Conservation (phyloP, 495 filamentous ascomycete genomes). For the Aspergillus indologenus region DNA sequence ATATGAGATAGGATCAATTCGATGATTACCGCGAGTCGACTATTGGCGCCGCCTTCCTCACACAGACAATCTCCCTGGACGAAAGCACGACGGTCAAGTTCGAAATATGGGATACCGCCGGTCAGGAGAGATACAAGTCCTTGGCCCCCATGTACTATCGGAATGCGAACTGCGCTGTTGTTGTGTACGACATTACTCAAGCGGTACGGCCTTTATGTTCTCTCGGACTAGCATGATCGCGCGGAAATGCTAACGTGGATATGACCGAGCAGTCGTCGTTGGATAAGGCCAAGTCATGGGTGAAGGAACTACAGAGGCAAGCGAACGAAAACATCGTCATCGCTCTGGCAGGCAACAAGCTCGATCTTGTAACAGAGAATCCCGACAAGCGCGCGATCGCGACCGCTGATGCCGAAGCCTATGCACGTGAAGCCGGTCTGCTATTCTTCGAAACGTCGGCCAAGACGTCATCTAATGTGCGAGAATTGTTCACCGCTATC, state of each 20-base stretch:
- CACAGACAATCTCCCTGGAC: constrained; percentile 96
- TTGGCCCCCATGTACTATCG: constrained; percentile 99
- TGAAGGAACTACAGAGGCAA: constrained; percentile 98
- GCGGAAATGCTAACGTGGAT: constrained; percentile 11
- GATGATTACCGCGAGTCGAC: constrained; percentile 99
- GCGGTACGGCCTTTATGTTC: constrained; percentile 59
- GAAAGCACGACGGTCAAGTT: constrained; percentile 99
- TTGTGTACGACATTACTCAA: constrained; percentile 99
- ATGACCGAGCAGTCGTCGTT: constrained; percentile 69
- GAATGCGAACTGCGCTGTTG: constrained; percentile 97
- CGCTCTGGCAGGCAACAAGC: constrained; percentile 94
- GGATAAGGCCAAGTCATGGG: constrained; percentile 98
- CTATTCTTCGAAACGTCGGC: constrained; percentile 98
- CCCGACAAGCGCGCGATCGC: constrained; percentile 91
- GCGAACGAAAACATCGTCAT: constrained; percentile 99
- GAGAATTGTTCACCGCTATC: constrained; percentile 95
- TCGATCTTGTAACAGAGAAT: constrained; percentile 85
- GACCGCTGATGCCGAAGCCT: constrained; percentile 88
- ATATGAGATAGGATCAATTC: constrained; percentile 81
- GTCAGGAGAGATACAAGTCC: constrained; percentile 97
- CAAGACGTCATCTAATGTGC: constrained; percentile 93
- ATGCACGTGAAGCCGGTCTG: constrained; percentile 86
- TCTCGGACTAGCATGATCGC: background rate
- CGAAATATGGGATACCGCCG: constrained; percentile 99
- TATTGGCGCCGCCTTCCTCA: constrained; percentile 97